These are phyloP conservation scores for Trichoderma sp. DNA, from an alignment of 2,329 filamentous ascomycete species.

Conservation along the genomic window DNA sequence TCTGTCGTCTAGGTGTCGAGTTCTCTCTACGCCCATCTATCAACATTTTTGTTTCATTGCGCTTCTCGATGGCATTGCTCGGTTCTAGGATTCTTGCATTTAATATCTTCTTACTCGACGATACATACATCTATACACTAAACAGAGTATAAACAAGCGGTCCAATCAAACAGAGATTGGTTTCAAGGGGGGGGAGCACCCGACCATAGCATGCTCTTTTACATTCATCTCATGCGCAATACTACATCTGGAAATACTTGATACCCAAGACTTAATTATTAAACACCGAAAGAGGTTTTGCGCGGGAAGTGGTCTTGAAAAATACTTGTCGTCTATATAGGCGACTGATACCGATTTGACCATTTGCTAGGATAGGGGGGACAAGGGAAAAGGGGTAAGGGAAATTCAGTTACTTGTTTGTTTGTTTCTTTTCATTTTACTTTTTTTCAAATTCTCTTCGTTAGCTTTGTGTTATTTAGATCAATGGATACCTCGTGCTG, in stretches of 20 bases:
- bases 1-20: conserved; percentile 36
- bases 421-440: neutral
- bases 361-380: neutral
- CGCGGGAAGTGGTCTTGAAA: neutral
- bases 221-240: neutral
- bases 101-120: neutral
- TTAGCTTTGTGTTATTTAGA: conserved; percentile 15
- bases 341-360: neutral
- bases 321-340: neutral
- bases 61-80: neutral
- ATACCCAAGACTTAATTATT: conserved; percentile 21
- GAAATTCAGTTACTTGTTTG: neutral
- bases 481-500: conserved; percentile 18
- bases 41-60: neutral
- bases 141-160: neutral
- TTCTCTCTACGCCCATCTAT: no score
- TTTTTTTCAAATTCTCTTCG: neutral
- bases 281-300: neutral
- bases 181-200: neutral
- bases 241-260: conserved; percentile 9
- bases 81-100: neutral
- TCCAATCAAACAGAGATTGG: conserved; percentile 6
- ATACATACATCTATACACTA: neutral
- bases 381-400: neutral
- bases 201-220: conserved; percentile 5